A percentile compares a stretch with the other conserved stretches of the same genome.
Conservation (phyloP, 805 yeast genomes). For the Metschnikowia continentalis region DNA sequence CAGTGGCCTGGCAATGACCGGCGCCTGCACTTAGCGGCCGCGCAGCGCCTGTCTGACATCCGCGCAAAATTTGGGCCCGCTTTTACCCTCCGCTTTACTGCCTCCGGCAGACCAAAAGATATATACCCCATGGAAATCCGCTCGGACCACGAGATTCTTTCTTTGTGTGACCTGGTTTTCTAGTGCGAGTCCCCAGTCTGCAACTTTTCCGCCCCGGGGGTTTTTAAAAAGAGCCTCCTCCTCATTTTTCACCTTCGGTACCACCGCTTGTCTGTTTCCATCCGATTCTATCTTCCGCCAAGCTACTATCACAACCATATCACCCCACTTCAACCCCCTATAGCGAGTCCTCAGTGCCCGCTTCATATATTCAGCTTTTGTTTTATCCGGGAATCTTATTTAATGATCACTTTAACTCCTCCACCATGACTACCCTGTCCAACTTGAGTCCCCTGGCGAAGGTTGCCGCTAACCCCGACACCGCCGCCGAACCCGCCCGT, state of each 20-base stretch:
- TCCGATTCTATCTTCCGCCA: not conserved
- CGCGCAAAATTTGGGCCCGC: conserved; percentile 4
- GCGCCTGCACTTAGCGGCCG: not conserved
- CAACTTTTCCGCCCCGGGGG: no score
- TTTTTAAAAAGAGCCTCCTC: not conserved
- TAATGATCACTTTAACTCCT: not conserved
- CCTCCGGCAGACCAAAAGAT: not conserved
- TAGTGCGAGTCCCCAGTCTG: not conserved
- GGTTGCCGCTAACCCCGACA: not conserved
- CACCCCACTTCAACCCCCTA: not conserved
- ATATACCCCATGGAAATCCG: conserved; percentile 5
- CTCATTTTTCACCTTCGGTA: not conserved
- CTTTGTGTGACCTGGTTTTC: not conserved
- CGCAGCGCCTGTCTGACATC: not conserved
- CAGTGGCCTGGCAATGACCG: not conserved
- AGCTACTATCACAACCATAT: not conserved
- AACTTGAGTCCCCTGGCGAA: not conserved
- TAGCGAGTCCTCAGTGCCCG: not conserved
- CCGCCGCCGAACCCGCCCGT: not conserved
- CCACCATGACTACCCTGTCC: conserved; percentile 1
- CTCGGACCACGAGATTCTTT: not conserved
- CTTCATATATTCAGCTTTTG: not conserved
- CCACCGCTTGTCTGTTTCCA: not conserved
- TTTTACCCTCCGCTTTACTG: not conserved
- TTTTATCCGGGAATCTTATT: not conserved